A percentile compares a stretch with the other conserved stretches of the same genome.
These are phyloP conservation scores for Suillus americanus DNA, from an alignment of 768 basidiomycete species.

Conservation along the genomic window DNA sequence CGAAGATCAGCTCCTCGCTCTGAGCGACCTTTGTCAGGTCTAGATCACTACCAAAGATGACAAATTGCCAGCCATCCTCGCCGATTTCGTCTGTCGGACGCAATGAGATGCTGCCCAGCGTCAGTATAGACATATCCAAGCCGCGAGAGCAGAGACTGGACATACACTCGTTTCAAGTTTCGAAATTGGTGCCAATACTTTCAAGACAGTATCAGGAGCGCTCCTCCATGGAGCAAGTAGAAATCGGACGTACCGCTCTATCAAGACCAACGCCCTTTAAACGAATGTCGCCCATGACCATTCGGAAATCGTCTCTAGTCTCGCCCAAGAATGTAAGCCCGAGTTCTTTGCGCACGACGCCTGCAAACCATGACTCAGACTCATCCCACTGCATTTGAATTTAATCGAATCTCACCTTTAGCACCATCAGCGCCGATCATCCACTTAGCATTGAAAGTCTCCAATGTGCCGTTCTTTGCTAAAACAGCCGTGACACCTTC, in stretches of 20 bases:
- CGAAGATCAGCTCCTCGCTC: constrained; percentile 27
- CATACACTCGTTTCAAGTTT: constrained; percentile 13
- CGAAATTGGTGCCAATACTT: constrained; percentile 40
- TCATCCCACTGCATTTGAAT: not conserved
- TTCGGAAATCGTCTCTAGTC: constrained; percentile 24
- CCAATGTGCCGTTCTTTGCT: no score
- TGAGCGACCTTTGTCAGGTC: constrained; percentile 17
- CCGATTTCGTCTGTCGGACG: constrained; percentile 21
- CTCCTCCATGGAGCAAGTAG: not conserved
- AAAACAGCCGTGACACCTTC: no score
- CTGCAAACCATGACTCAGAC: not conserved
- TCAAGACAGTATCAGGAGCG: not conserved
- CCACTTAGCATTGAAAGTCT: no score
- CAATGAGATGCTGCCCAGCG: constrained; percentile 5
- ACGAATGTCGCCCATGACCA: constrained; percentile 36
- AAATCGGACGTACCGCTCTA: constrained; percentile 30
- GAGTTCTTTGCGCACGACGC: constrained; percentile 10
- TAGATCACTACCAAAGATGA: constrained; percentile 6
- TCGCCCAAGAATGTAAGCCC: constrained; percentile 25
- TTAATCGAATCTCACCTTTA: constrained; percentile 7
- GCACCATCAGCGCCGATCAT: not conserved
- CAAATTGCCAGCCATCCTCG: constrained; percentile 22
- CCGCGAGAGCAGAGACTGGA: not conserved
- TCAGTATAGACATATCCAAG: not conserved
- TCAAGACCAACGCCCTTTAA: constrained; percentile 38